Evolutionary conservation across 345 rosid species (phyloP), one percentile per base, ranked within the genome.

Genomic region (Linum tenue): DNA sequence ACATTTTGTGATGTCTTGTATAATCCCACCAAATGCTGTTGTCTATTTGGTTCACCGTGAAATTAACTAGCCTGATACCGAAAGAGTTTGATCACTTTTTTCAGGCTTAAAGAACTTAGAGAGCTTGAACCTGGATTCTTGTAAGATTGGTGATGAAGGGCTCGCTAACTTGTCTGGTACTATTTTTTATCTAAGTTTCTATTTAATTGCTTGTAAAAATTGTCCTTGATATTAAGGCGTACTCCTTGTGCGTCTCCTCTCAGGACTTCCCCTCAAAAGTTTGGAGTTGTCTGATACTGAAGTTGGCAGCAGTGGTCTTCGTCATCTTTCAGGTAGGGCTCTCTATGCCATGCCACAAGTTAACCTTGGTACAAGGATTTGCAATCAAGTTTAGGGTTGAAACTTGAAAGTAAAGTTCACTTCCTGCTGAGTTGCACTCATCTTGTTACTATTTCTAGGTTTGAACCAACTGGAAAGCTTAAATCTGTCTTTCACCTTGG

Each of bases 241-340:
- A 9, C 60, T 22, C 3, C 37, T n/a, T 15, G 43, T 50, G 16
- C 17, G n/a, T 11, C 7, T 15, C 22, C 31, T 50, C 53, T 60
- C 73, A 92, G 98, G 91, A 59, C 84, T 89, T 76, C 69, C 56
- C 35, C 75, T 92, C 79, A 92, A 85, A 81, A 83, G 82, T 70
- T 82, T 86, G 83, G 98, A 79, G 84, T 68, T 92, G 81, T 86
- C 97, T 4, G 97, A 92, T 64, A 89, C 98, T 2, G 83, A 80
- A 37, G 82, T 86, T 64, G 96, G 89, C 62, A 86, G 85, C 78
- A 75, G 71, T 60, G 94, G 96, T 37, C 87, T 89, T 67, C 84
- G 74, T 69, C 86, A 89, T 78, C 81, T 89, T 53, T 85, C 95
- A 73, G 92, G 97, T 55, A 75, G 83, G 65, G 9, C 11, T 57